These are phyloP conservation scores for Isochrysis galbana DNA, from an alignment of 78 protist genomes.

Conservation along the genomic window DNA sequence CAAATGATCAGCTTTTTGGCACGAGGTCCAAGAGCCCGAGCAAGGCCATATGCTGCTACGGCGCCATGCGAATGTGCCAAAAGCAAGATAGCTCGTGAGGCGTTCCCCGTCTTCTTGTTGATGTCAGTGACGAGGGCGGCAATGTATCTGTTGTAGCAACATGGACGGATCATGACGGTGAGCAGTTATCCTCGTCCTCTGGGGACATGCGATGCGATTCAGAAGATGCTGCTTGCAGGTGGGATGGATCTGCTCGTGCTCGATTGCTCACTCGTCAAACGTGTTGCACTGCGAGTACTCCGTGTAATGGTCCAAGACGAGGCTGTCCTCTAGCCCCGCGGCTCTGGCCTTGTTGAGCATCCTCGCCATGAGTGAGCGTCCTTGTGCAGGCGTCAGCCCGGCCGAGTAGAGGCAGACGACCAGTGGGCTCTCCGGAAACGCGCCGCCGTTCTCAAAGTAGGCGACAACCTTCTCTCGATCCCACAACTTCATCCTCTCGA, in stretches of 20 bases:
- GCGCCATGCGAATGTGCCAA: neutral
- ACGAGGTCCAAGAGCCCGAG: neutral
- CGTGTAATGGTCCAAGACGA: neutral
- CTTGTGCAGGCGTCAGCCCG: neutral
- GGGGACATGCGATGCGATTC: too few species aligned
- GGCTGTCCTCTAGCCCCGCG: neutral
- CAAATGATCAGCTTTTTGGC: neutral
- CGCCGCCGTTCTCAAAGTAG: neutral
- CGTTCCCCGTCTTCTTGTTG: neutral
- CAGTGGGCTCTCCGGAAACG: neutral
- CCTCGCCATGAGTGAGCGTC: neutral
- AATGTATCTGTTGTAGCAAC: too few species aligned
- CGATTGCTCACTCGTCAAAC: neutral
- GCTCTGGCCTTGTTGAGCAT: neutral
- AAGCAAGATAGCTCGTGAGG: neutral
- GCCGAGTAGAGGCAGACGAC: neutral
- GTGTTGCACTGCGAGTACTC: neutral
- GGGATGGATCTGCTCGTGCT: too few species aligned
- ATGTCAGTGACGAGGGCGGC: neutral
- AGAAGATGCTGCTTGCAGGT: too few species aligned
- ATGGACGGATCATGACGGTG: too few species aligned
- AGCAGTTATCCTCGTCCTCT: too few species aligned
- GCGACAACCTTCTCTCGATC: neutral
- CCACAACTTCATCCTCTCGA: neutral
- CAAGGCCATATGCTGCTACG: neutral